Conservation (phyloP, 2,329 filamentous ascomycete genomes). For the Kalaharituber pfeilii region DNA sequence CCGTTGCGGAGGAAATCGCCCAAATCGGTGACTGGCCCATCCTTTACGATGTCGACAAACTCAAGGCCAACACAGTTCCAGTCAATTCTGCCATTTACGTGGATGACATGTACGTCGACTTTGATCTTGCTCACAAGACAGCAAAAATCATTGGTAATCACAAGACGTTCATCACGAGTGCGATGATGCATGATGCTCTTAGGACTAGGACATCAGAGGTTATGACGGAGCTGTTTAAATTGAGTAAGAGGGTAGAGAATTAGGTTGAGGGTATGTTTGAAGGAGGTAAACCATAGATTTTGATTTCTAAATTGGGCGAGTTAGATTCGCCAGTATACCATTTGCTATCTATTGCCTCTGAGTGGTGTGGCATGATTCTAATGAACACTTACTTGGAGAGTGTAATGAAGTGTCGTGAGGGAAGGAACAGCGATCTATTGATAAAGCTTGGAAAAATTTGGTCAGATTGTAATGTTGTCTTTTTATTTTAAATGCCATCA, state of each 20-base stretch:
- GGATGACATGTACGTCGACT: conserved; percentile 88
- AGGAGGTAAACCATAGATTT: no score
- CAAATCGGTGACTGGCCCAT: conserved; percentile 49
- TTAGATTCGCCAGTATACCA: no score
- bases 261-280: no score
- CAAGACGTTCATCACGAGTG: conserved; percentile 71
- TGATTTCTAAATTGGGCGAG: no score
- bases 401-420: no score
- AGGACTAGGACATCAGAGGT: conserved; percentile 58
- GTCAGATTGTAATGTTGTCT: no score
- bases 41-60: conserved; percentile 57
- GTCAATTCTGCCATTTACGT: conserved; percentile 70
- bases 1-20: conserved; percentile 56
- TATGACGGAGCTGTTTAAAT: conserved; percentile 53
- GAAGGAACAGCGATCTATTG: no score
- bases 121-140: conserved; percentile 53
- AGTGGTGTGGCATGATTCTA: no score
- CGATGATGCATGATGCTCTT: conserved; percentile 72
- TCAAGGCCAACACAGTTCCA: conserved; percentile 62
- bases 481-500: no score
- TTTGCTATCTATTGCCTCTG: no score
- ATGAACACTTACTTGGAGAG: no score
- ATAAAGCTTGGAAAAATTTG: no score
- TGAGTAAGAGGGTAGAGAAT: conserved; percentile 54
- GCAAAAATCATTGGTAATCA: conserved; percentile 55